Base-by-base conservation (phyloP, 306 rosid species). In the Cucumis sativus region DNA sequence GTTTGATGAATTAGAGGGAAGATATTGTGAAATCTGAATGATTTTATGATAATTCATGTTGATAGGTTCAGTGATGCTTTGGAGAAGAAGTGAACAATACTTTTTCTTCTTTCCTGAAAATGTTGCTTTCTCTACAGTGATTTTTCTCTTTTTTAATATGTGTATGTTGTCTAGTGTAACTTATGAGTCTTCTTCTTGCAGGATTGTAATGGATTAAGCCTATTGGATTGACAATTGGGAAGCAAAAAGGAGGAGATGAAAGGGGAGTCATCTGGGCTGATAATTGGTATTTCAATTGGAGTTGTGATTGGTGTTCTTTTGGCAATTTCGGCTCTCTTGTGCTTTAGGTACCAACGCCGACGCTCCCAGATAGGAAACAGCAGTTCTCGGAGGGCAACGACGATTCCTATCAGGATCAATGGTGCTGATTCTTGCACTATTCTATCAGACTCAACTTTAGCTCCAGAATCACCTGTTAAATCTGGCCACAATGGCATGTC, bases 401-500 rank as follows among this genome's bases (percentile, higher is more conserved):
- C 96, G 6, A 77, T 92, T 79, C 97, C 99, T 9, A 96, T 96
- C 43, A 97, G 99, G 2, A 81, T 91, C 65, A 92, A 92, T 79
- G 99, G 98, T 18, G 92, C 86, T n/a, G 97, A 92, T 78, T 87
- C 97, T 61, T 86, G 93, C 76, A 87, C 84, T 21, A 84, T 91
- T 21, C 71, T 91, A 58, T 96, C 99, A 6, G 98, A 96, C 84
- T 96, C 99, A 23, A 96, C 99, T 21, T 56, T 89, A 56, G 99
- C 90, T 77, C 98, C 97, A 1, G 98, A 96, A n/a, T 96, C 99
- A 16, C 99, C 99, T 54, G 93, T 88, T 1, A 92, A 92, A 88
- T 88, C 96, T 3, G 93, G 86, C 23, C 84, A 85, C 5, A 86
- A 78, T 74, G 93, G 86, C 77, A 77, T 75, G 67, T 80, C 97